Conservation (phyloP, 768 basidiomycete genomes). For the Pseudohyphozyma bogoriensis region DNA sequence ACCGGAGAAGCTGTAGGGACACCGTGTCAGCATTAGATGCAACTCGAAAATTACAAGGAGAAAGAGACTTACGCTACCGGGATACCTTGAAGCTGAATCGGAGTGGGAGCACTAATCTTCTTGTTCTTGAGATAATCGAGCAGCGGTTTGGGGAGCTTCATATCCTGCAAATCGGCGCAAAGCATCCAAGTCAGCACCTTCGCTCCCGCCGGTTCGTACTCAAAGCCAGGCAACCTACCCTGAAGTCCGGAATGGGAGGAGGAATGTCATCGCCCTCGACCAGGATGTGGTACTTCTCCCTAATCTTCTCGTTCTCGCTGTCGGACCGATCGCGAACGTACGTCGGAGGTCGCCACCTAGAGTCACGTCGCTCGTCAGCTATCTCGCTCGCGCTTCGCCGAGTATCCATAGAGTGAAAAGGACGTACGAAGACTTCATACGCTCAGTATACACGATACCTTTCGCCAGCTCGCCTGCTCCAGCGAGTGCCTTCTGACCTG, state of each 20-base stretch:
- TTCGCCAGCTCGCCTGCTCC: constrained; percentile 87
- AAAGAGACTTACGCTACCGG: constrained; percentile 67
- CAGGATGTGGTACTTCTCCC: constrained; percentile 87
- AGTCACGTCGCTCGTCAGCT: neutral
- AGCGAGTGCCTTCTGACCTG: constrained; percentile 77
- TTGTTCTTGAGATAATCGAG: constrained; percentile 73
- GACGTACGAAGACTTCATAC: constrained; percentile 66
- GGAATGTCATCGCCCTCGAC: constrained; percentile 72
- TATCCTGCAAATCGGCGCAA: constrained; percentile 52
- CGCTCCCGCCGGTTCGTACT: too few species aligned
- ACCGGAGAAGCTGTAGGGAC: constrained; percentile 67
- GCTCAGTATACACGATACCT: constrained; percentile 81
- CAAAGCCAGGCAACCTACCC: constrained; percentile 42
- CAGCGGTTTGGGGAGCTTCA: constrained; percentile 90
- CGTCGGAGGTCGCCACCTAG: constrained; percentile 77
- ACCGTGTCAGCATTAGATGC: neutral
- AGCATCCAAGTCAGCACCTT: constrained; percentile 12
- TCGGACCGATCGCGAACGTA: constrained; percentile 63
- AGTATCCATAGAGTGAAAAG: neutral
- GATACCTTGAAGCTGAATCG: constrained; percentile 94
- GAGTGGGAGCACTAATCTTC: constrained; percentile 76
- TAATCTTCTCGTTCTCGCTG: constrained; percentile 60
- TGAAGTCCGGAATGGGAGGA: constrained; percentile 82
- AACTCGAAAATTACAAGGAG: neutral
- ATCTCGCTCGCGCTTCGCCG: neutral